These are phyloP conservation scores for Elsinoe australis DNA, from an alignment of 2,329 filamentous ascomycete genomes.

Conservation along the genomic window DNA sequence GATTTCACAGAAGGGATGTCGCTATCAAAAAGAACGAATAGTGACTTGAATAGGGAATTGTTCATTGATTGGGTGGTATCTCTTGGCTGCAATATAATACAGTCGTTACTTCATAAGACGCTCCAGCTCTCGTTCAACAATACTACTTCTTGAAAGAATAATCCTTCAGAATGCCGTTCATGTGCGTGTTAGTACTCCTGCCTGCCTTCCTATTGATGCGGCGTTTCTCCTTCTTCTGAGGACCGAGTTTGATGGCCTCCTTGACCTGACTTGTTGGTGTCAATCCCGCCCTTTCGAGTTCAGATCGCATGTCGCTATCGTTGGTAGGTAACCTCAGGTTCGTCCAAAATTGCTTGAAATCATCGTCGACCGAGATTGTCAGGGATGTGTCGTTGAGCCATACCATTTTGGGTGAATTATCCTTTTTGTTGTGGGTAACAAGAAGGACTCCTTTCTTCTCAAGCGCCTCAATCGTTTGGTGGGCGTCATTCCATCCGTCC, in stretches of 20 bases:
- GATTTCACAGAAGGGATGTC: too few species aligned
- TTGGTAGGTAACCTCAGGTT: slow-evolving; percentile 65
- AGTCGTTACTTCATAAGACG: too few species aligned
- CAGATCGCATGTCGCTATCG: slow-evolving; percentile 66
- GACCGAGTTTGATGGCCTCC: slow-evolving; percentile 44
- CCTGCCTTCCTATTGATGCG: slow-evolving; percentile 66
- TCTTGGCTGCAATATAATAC: too few species aligned
- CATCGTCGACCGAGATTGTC: slow-evolving; percentile 61
- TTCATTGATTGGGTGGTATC: too few species aligned
- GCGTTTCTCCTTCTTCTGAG: slow-evolving; percentile 60
- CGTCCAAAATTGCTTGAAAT: slow-evolving; percentile 79
- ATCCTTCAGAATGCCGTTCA: slow-evolving; percentile 73
- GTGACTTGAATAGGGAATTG: too few species aligned
- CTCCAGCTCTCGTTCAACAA: neutral
- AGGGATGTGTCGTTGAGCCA: slow-evolving; percentile 71
- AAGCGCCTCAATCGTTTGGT: slow-evolving; percentile 67
- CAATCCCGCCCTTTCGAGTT: slow-evolving; percentile 68
- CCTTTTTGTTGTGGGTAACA: slow-evolving; percentile 86
- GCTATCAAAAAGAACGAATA: too few species aligned
- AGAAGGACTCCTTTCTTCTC: slow-evolving; percentile 73
- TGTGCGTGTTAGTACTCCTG: slow-evolving; percentile 82
- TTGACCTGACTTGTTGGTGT: slow-evolving; percentile 80
- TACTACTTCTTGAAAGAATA: slow-evolving; percentile 39
- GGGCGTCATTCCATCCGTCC: slow-evolving; percentile 87
- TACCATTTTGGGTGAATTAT: slow-evolving; percentile 74